Base-by-base conservation (phyloP, 768 basidiomycete genomes). In the Lactarius tabidus region DNA sequence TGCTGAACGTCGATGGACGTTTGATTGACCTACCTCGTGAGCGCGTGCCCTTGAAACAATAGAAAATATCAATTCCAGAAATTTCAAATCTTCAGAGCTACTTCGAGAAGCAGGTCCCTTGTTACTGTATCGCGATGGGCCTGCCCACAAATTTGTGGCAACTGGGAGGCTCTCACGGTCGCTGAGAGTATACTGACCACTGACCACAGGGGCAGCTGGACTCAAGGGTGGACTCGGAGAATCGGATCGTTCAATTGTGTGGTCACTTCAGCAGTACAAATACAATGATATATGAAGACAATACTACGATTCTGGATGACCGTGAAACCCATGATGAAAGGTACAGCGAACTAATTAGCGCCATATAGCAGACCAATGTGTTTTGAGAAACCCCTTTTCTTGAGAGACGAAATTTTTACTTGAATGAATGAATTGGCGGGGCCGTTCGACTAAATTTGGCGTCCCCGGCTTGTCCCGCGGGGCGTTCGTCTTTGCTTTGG, bases 211-310 rank as follows among this genome's bases (percentile, higher is more conserved):
- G 31, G 58, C 18, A 60, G 45, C 15, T 35, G 58, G 28, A 33
- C 56, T 45, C n/a, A n/a, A n/a, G n/a, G n/a, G n/a, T 33, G 29
- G 45, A 54, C 54, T 23, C 26, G 14, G 43, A 10, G 26, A 7
- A 57, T 9, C 23, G 55, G 55, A 35, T 39, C 20, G 23, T 10
- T 29, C 36, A 51, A 57, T 65, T 15, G 48, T 38, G 54, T 3
- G 26, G 10, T 20, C 38, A 18, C 20, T 48, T 56, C 33, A 56
- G 20, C 15, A n/a, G 51, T 62, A 66, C 57, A 66, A 62, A 66
- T 66, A 62, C 65, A 66, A 28, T 38, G 65, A 54, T 62, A 62
- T 66, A 41, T 33, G 41, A 51, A 15, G 2, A 57, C 31, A 53
- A 58, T 39, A 62, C 8, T 26, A 36, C 26, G 26, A 43, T 38